Evolutionary conservation across 176 grass and related monocot species (phyloP), one percentile per base, ranked within the genome.

Genomic region (Luzula sylvatica): DNA sequence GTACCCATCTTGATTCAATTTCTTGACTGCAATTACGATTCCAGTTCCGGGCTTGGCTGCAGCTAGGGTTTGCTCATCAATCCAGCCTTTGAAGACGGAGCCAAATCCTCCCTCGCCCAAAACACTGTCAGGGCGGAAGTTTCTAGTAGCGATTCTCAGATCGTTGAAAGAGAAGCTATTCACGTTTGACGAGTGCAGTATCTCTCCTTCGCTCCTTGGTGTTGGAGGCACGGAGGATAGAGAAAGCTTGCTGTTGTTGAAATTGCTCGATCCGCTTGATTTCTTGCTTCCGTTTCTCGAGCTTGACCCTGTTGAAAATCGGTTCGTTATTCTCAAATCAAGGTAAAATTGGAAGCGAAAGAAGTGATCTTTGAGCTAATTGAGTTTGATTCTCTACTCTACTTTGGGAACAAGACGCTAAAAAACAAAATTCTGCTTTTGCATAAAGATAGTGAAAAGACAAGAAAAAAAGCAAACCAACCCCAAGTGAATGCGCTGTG

Each of bases 21-120:
- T 88, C 80, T 95, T 95, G 14, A 95, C 83, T 0, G 83, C 89
- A 38, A 95, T 86, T 2, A 95, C 72, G 15, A 82, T 86, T 50
- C 90, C 90, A 1, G 74, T 76, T 4, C 90, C 90, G 0, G 84
- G 84, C 44, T 74, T 96, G 42, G 79, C 68, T 0, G 90, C 77
- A 35, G 71, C 1, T 2, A 89, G 76, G 4, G 90, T 86, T 46
- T 72, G 79, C 59, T 83, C 88, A 0, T 95, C 80, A 45, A 95
- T 78, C 89, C 89, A 95, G 6, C 89, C 89, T 72, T 95, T 95
- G 66, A 95, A 96, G 9, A 96, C 90, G 0, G 80, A 86, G 30
- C 90, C 90, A 24, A 88, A 94, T 5, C 88, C 88, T 16, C 88
- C 88, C 32, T 94, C 83, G 9, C 88, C 88, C 3, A 94, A 72